These are phyloP conservation scores for Groenewaldozyma salmanticensis DNA, from an alignment of 805 yeast species.

Conservation along the genomic window DNA sequence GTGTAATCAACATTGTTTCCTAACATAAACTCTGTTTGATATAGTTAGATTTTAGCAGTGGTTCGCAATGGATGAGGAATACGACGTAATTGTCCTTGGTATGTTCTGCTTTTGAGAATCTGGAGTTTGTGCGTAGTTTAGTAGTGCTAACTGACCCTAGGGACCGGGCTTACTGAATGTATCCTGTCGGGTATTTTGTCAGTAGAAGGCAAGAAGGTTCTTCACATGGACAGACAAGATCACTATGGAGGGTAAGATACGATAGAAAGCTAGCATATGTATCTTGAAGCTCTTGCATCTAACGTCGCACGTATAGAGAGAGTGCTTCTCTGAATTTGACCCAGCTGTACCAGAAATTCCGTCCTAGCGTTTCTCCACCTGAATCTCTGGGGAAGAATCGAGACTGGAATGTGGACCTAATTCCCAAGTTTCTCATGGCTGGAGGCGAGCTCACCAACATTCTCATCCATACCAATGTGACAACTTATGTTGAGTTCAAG, in stretches of 20 bases:
- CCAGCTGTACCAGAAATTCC: constrained; percentile 71
- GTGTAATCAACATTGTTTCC: no score
- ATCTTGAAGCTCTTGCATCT: not conserved
- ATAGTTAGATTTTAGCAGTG: no score
- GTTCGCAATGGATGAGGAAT: constrained; percentile 74
- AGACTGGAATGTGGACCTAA: constrained; percentile 96
- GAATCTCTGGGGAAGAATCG: constrained; percentile 77
- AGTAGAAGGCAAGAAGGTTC: constrained; percentile 96
- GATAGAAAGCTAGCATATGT: not conserved
- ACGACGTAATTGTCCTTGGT: constrained; percentile 95
- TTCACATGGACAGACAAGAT: constrained; percentile 93
- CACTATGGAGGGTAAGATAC: constrained; percentile 68
- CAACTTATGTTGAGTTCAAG: constrained; percentile 91
- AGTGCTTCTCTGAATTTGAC: constrained; percentile 28
- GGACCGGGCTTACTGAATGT: constrained; percentile 86
- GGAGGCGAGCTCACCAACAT: constrained; percentile 96
- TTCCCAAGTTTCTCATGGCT: constrained; percentile 95
- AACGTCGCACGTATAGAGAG: constrained; percentile 17
- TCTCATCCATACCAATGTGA: constrained; percentile 89
- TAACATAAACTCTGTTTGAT: no score
- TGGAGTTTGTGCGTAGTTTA: not conserved
- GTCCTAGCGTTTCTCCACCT: constrained; percentile 63
- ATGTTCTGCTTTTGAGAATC: constrained; percentile 24
- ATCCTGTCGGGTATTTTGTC: constrained; percentile 86
- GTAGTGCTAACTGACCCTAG: constrained; percentile 3